These are phyloP conservation scores for fission yeast (Schizosaccharomyces pombe) DNA, from an alignment of 805 yeast genomes.

Conservation along the genomic window DNA sequence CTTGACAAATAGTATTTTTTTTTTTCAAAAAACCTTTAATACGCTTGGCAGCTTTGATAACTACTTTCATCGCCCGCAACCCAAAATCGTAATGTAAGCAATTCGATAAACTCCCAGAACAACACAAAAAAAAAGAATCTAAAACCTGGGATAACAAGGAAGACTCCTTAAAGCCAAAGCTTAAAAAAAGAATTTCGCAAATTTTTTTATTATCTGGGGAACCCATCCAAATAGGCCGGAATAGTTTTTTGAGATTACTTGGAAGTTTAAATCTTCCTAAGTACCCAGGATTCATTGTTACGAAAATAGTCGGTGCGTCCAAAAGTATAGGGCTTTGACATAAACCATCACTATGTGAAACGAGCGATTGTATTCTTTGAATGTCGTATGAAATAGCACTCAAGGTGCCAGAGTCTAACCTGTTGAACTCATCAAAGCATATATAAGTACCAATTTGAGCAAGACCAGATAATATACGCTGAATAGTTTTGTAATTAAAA, in stretches of 20 bases:
- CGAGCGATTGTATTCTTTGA: conserved; percentile 41
- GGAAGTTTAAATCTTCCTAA: conserved; percentile 66
- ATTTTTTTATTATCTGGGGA: conserved; percentile 48
- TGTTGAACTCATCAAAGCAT: conserved; percentile 85
- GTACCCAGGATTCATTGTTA: conserved; percentile 80
- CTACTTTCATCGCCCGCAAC: conserved; percentile 51
- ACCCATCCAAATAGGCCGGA: conserved; percentile 51
- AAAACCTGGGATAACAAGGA: conserved; percentile 22
- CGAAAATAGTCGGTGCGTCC: conserved; percentile 70
- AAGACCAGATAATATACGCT: conserved; percentile 53
- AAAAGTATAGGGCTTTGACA: conserved; percentile 24
- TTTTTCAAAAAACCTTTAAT: no score
- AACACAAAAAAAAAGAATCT: conserved; percentile 29
- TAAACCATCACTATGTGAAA: no score
- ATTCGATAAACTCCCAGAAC: conserved; percentile 21
- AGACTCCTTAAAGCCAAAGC: conserved; percentile 44
- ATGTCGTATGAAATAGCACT: conserved; percentile 72
- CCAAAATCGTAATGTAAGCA: conserved; percentile 85
- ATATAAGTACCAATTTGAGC: conserved; percentile 81
- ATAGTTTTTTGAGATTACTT: conserved; percentile 59
- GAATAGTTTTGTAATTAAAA: conserved; percentile 59
- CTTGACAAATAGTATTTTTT: no score
- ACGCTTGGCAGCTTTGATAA: no score
- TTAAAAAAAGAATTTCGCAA: conserved; percentile 43
- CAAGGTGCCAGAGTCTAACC: conserved; percentile 43